Evolutionary conservation across 108 stramenopile species (phyloP).

Genomic region (Fragilaria radians): DNA sequence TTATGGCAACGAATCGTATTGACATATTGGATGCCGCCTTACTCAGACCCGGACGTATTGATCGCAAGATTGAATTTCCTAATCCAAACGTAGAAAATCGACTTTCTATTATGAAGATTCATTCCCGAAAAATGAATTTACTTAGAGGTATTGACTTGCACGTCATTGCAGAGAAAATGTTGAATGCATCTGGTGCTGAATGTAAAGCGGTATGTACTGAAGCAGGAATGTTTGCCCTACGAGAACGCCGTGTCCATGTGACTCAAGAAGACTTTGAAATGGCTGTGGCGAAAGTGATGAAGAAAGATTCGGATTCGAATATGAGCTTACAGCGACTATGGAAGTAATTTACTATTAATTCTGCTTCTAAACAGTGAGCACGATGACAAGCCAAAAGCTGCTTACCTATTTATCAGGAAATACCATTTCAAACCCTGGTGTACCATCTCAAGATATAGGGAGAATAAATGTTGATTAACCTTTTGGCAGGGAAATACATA

Average conservation of each 20-base stretch:
- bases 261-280: constrained; percentile 99
- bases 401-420: no score
- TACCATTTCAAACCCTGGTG: no score
- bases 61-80: constrained; percentile 97
- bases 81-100: constrained; percentile 89
- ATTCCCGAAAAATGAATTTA: constrained; percentile 96
- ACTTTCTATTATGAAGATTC: constrained; percentile 92
- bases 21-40: constrained; percentile 96
- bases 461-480: no score
- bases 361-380: not conserved
- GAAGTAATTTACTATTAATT: constrained; percentile 67
- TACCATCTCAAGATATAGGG: no score
- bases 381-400: no score
- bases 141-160: constrained; percentile 92
- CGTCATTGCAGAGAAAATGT: constrained; percentile 92
- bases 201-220: constrained; percentile 99
- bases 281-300: constrained; percentile 99
- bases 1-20: constrained; percentile 98
- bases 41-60: constrained; percentile 92
- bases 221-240: constrained; percentile 99
- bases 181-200: constrained; percentile 95
- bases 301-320: constrained; percentile 97
- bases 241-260: constrained; percentile 97
- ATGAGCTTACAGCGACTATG: constrained; percentile 94
- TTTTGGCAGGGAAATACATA: no score